Conservation (phyloP, 352 stramenopile species). For the Elongisporangium undulatum region DNA sequence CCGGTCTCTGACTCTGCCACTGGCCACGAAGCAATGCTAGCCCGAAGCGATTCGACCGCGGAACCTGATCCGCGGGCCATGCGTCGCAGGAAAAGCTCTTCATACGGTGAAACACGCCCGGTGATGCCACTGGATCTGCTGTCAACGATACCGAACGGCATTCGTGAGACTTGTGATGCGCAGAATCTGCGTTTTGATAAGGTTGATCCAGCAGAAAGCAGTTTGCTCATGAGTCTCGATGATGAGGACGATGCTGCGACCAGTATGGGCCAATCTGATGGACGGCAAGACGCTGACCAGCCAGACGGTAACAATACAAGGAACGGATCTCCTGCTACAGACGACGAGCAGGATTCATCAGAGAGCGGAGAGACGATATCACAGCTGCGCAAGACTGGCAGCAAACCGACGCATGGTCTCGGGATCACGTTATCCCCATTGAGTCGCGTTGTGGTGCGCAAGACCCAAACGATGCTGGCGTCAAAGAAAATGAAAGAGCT, state of each 20-base stretch:
- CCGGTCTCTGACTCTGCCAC: constrained; percentile 31
- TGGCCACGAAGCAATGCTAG: constrained; percentile 3
- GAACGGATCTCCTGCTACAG: neutral
- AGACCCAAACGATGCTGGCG: constrained; percentile 30
- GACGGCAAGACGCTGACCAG: neutral
- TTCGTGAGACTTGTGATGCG: neutral
- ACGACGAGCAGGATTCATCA: neutral
- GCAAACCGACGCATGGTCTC: neutral
- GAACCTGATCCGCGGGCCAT: constrained; percentile 5
- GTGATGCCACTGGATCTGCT: constrained; percentile 2
- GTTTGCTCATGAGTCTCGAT: constrained; percentile 12
- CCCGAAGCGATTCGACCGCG: neutral
- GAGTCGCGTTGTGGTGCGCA: constrained; percentile 33
- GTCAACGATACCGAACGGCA: constrained; percentile 1
- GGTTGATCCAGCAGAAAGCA: constrained; percentile 31
- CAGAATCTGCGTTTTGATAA: constrained; percentile 21
- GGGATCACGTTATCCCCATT: constrained; percentile 30
- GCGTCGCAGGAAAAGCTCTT: neutral
- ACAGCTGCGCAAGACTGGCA: neutral
- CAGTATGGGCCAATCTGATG: neutral
- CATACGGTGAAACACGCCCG: neutral
- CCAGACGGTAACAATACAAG: constrained; percentile 3
- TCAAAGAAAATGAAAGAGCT: constrained; percentile 48
- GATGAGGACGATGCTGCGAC: constrained; percentile 5
- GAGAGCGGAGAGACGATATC: neutral